phyloP scores from a whole-genome alignment of 345 rosid genomes.

The Eucalyptus microcorys region DNA sequence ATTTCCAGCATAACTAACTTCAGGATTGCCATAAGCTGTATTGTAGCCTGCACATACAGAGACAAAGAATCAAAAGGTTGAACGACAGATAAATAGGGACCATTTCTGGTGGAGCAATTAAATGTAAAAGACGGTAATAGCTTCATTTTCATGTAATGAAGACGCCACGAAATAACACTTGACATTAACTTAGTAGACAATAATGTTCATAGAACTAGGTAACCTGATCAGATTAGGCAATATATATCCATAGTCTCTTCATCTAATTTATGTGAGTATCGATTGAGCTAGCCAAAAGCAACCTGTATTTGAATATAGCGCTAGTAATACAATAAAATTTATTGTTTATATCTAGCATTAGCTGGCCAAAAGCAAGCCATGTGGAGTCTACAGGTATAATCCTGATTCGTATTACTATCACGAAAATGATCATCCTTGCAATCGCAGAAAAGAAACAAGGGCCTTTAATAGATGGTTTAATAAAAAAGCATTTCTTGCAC shows the following conservation, averaged over 20 bases:
- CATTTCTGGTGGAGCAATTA: not conserved
- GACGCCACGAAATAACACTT: not conserved
- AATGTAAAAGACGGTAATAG: not conserved
- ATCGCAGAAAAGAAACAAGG: not conserved
- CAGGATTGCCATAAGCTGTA: constrained; percentile 50
- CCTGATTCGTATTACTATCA: not conserved
- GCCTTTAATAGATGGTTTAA: not conserved
- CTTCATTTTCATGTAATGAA: not conserved
- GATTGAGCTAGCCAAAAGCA: not conserved
- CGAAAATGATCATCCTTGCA: not conserved
- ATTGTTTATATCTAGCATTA: not conserved
- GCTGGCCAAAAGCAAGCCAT: not conserved
- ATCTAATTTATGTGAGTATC: not conserved
- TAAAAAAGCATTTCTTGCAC: not conserved
- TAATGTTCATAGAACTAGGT: not conserved
- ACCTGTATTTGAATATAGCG: not conserved
- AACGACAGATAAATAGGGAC: not conserved
- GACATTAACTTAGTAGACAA: not conserved
- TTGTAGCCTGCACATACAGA: constrained; percentile 44
- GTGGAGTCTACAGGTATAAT: not conserved
- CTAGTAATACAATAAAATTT: not conserved
- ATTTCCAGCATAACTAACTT: constrained; percentile 53
- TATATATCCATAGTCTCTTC: not conserved
- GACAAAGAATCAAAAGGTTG: not conserved
- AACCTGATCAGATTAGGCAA: not conserved